A percentile compares a stretch with the other conserved stretches of the same genome.
phyloP scores from a whole-genome alignment of 2,329 filamentous ascomycete species.

The Xenosphaeropsis pyriputrescens region DNA sequence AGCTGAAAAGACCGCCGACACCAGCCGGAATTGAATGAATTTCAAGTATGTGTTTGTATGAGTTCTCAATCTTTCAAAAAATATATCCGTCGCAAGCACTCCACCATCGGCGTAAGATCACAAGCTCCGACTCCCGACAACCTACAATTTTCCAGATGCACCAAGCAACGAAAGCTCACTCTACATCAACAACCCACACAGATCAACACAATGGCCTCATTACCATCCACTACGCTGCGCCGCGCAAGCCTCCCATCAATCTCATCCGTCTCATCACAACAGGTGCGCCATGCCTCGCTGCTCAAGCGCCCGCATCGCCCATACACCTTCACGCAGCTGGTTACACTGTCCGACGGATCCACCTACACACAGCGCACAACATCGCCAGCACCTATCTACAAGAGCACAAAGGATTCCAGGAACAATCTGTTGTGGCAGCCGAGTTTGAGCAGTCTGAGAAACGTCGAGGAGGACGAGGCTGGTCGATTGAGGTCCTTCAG shows the following conservation, averaged over 20 bases:
- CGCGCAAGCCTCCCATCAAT: constrained; percentile 5
- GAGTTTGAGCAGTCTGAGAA: constrained; percentile 61
- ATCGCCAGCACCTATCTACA: constrained; percentile 47
- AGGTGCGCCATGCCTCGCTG: constrained; percentile 61
- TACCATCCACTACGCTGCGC: constrained; percentile 8
- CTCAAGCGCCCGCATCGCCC: constrained; percentile 79
- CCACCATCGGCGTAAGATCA: neutral
- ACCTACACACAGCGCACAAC: constrained; percentile 71
- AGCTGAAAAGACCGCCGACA: too few relatives aligned
- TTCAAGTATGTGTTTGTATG: too few relatives aligned
- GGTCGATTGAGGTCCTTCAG: constrained; percentile 80
- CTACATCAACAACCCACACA: neutral
- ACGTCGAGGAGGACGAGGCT: constrained; percentile 90
- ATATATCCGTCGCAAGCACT: too few relatives aligned
- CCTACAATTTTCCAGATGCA: neutral
- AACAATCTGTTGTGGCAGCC: constrained; percentile 92
- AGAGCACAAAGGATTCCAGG: constrained; percentile 63
- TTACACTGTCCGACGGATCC: constrained; percentile 83
- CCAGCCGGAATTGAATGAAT: too few relatives aligned
- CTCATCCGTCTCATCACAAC: constrained; percentile 1
- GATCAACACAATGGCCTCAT: constrained; percentile 6
- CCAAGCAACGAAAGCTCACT: constrained; percentile 1
- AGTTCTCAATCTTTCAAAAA: too few relatives aligned
- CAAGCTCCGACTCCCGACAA: constrained; percentile 1
- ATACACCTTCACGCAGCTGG: constrained; percentile 93